Base-by-base conservation (phyloP, 176 grass and related monocot genomes). In the Puccinellia tenuiflora region DNA sequence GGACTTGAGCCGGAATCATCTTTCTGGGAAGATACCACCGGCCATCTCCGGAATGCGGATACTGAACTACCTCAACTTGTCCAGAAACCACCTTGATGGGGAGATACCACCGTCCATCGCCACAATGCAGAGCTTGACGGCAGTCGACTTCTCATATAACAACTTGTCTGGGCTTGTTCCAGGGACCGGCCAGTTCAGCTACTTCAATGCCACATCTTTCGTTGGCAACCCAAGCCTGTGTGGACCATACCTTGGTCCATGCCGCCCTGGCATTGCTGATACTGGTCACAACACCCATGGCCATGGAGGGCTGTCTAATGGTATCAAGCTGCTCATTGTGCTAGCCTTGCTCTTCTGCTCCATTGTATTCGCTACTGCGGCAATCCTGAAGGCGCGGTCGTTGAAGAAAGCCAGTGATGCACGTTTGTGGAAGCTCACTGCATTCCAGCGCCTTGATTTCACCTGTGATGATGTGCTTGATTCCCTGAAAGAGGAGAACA, bases 131-230 rank as follows among this genome's bases (percentile, higher is more conserved):
- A 92, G 93, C 50, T 78, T 96, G 73, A 96, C 88, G 3, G 73
- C 67, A 3, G 85, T 96, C 0, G 91, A 96, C 39, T 92, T 96
- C 75, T 96, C 93, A 1, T 88, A 93, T 33, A 96, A 96, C 77
- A 90, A 92, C 37, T 34, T 94, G 39, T 94, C 85, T 0, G 92
- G 92, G 68, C 76, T 90, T 63, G 96, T 98, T 31, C 96, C 96
- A 0, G 87, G 92, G 55, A 99, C 97, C 13, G 97, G 97, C 37
- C 97, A 99, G 86, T 99, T 99, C 84, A 99, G 97, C 87, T 99
- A 99, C 82, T 99, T 99, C 91, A 99, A 99, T 48, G 87, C 89
- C 56, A 96, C 88, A n/a, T 99, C 97, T 47, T 99, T 99, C 37
- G 68, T 96, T 35, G 97, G 97, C 45, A 99, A 99, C 43, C 87